Evolutionary conservation across 768 basidiomycete species (phyloP).

Genomic region (Mycena venus): DNA sequence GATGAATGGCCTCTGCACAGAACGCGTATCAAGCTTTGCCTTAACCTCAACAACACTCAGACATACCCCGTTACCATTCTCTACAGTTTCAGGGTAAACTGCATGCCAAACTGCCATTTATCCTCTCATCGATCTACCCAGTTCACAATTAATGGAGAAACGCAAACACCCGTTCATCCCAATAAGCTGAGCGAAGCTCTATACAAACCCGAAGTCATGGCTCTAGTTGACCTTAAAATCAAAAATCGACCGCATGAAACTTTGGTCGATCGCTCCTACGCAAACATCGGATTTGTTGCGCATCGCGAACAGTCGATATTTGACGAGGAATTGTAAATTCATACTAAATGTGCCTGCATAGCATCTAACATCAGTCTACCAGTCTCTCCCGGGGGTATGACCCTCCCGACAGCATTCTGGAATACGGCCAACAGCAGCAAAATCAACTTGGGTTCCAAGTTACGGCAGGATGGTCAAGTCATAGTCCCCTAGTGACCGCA

Average conservation of each 20-base stretch:
- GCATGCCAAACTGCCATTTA: background rate
- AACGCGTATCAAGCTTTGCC: background rate
- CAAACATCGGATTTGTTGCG: too few species aligned
- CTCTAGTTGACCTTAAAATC: conserved; percentile 13
- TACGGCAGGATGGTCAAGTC: background rate
- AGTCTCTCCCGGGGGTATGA: conserved; percentile 3
- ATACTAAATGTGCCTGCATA: background rate
- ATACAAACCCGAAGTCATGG: conserved; percentile 7
- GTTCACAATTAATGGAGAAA: background rate
- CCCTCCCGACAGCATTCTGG: background rate
- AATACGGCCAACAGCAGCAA: background rate
- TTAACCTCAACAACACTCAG: background rate
- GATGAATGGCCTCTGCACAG: background rate
- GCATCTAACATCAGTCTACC: background rate
- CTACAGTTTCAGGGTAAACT: background rate
- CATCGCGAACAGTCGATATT: conserved; percentile 6
- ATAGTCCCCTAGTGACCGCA: background rate
- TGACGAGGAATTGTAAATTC: background rate
- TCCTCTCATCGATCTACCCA: background rate
- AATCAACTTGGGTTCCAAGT: background rate
- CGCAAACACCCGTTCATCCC: background rate
- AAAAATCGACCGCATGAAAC: background rate
- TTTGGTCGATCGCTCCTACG: too few species aligned
- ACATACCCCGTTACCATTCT: background rate
- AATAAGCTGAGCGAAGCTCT: background rate